Evolutionary conservation across 352 stramenopile genomes (phyloP).

Genomic region (Globisporangium heterothallicum): DNA sequence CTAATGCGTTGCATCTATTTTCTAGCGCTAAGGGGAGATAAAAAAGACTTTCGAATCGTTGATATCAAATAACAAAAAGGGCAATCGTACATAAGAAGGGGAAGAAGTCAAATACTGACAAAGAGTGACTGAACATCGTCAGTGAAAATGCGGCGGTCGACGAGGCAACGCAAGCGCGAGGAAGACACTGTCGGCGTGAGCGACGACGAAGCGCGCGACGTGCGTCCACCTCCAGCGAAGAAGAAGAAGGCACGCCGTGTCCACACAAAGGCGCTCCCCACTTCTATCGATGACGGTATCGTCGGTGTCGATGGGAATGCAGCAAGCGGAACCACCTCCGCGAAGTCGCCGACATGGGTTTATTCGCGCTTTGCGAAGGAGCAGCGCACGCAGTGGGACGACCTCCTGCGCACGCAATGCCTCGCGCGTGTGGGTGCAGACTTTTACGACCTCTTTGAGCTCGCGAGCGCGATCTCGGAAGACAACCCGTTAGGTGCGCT

Average conservation of each 20-base stretch:
- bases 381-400: conserved; percentile 29
- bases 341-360: background rate
- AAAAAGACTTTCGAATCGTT: too few relatives aligned
- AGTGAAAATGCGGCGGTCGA: conserved; percentile 23
- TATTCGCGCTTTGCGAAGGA: conserved; percentile 7
- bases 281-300: too few relatives aligned
- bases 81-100: too few relatives aligned
- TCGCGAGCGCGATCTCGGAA: conserved; percentile 27
- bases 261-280: background rate
- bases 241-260: background rate
- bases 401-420: conserved; percentile 31
- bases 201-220: background rate
- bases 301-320: background rate
- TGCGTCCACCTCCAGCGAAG: background rate
- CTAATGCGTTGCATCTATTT: too few relatives aligned
- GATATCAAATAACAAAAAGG: too few relatives aligned
- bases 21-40: too few relatives aligned
- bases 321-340: background rate
- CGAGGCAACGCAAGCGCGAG: conserved; percentile 15
- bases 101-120: too few relatives aligned
- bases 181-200: conserved; percentile 1
- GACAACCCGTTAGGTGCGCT: conserved; percentile 27
- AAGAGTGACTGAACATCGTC: too few relatives aligned
- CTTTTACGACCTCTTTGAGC: conserved; percentile 42
- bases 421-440: conserved; percentile 26